Evolutionary conservation across 1,139 yeast species (phyloP).

Genomic region (Yamadazyma trypodendri): DNA sequence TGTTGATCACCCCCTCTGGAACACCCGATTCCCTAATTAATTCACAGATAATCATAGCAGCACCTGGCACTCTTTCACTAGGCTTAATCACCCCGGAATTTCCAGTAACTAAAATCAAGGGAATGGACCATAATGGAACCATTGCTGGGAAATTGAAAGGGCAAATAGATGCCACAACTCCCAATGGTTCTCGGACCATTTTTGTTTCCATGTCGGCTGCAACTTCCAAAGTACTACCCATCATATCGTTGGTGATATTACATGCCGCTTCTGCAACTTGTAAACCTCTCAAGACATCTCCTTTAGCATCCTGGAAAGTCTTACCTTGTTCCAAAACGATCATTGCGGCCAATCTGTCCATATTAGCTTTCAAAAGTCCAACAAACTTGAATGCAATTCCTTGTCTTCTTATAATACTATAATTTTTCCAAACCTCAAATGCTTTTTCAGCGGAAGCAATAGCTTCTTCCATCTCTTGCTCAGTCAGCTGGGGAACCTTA

Average conservation of each 20-base stretch:
- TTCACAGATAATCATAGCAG: conserved; percentile 74
- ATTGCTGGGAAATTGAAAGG: conserved; percentile 85
- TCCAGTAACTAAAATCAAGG: conserved; percentile 73
- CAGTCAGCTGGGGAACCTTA: conserved; percentile 72
- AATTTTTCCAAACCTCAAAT: conserved; percentile 57
- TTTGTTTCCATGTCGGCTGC: conserved; percentile 78
- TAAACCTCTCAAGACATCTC: conserved; percentile 77
- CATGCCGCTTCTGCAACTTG: conserved; percentile 79
- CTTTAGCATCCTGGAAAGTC: conserved; percentile 73
- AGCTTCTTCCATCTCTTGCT: conserved; percentile 64
- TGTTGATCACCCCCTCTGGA: conserved; percentile 73
- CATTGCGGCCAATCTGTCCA: conserved; percentile 69
- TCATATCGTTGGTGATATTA: conserved; percentile 60
- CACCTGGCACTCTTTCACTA: conserved; percentile 78
- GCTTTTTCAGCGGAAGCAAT: conserved; percentile 65
- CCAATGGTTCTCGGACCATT: conserved; percentile 64
- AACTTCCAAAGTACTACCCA: conserved; percentile 68
- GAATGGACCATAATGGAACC: conserved; percentile 85
- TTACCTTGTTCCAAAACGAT: conserved; percentile 83
- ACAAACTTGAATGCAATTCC: conserved; percentile 76
- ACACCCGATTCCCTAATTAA: conserved; percentile 74
- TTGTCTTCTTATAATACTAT: conserved; percentile 66
- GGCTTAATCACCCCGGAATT: conserved; percentile 77
- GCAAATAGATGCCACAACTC: conserved; percentile 68
- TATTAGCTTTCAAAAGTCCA: conserved; percentile 61